These are phyloP conservation scores for Kingdonia uniflora DNA, from an alignment of 164 flowering plant genomes.

Conservation along the genomic window DNA sequence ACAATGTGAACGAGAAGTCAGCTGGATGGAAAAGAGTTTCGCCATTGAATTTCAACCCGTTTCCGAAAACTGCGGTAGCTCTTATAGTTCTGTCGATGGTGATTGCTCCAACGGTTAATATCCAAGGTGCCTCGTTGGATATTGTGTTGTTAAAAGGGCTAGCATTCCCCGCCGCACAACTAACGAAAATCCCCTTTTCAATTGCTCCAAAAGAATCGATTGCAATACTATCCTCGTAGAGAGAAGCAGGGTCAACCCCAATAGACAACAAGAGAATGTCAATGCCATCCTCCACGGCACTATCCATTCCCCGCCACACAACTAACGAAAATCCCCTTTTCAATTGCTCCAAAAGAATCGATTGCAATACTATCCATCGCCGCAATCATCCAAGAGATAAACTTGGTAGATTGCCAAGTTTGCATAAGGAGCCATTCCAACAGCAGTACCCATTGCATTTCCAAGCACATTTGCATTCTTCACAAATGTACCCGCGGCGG, in stretches of 20 bases:
- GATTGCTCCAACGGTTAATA: constrained; percentile 57
- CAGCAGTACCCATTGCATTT: constrained; percentile 38
- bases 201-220: constrained; percentile 39
- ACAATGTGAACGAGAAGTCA: constrained; percentile 10
- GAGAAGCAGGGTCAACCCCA: constrained; percentile 13
- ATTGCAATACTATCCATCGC: constrained; percentile 38
- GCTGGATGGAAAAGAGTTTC: constrained; percentile 33
- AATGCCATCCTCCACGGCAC: constrained; percentile 46
- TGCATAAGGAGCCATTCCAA: constrained; percentile 48
- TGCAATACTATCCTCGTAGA: constrained; percentile 23
- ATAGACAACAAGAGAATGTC: constrained; percentile 45
- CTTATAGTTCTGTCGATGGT: constrained; percentile 31
- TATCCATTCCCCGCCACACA: constrained; percentile 44
- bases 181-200: constrained; percentile 40
- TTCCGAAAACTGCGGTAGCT: constrained; percentile 28
- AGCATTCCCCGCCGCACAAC: constrained; percentile 41
- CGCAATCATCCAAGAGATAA: constrained; percentile 20
- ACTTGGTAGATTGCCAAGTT: constrained; percentile 44
- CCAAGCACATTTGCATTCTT: constrained; percentile 26
- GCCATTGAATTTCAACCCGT: constrained; percentile 24
- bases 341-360: constrained; percentile 34
- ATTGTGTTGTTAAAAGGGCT: constrained; percentile 29
- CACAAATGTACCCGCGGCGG: constrained; percentile 39
- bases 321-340: constrained; percentile 44
- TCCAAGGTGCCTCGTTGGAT: constrained; percentile 52